These are phyloP conservation scores for Fusarium liriodendri DNA, from an alignment of 2,329 filamentous ascomycete genomes.

Conservation along the genomic window DNA sequence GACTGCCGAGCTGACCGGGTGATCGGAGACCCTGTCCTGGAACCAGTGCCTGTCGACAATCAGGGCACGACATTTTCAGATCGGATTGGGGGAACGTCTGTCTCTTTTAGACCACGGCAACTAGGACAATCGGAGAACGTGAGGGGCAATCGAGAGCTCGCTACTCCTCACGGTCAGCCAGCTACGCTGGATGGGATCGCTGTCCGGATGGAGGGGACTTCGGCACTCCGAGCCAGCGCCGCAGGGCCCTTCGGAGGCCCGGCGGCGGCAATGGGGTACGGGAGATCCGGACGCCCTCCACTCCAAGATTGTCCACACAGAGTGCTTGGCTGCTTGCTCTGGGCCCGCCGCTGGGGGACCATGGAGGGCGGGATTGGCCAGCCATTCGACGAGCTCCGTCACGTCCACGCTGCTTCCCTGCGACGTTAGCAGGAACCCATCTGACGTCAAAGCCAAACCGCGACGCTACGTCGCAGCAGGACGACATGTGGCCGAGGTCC, in stretches of 20 bases:
- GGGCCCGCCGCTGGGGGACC: constrained; percentile 11
- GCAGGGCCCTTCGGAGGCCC: constrained; percentile 33
- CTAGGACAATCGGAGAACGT: constrained; percentile 21
- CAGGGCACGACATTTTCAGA: constrained; percentile 9
- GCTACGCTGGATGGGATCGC: not conserved
- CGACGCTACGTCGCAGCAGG: constrained; percentile 8
- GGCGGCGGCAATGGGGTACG: constrained; percentile 35
- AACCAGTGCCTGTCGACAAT: constrained; percentile 2
- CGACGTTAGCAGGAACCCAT: constrained; percentile 31
- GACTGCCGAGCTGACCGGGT: constrained; percentile 37
- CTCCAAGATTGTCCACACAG: constrained; percentile 1
- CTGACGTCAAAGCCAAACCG: constrained; percentile 42
- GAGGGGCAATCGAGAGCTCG: constrained; percentile 17
- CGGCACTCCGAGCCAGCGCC: constrained; percentile 39
- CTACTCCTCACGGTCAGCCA: constrained; percentile 18
- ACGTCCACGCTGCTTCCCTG: constrained; percentile 5
- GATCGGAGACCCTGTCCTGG: constrained; percentile 37
- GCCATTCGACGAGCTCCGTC: constrained; percentile 7
- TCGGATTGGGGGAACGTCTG: constrained; percentile 18
- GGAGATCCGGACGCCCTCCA: constrained; percentile 33
- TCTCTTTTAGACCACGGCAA: constrained; percentile 8
- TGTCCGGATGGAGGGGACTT: constrained; percentile 41
- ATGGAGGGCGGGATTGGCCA: constrained; percentile 19
- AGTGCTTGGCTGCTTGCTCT: not conserved
- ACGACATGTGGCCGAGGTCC: constrained; percentile 38